Conservation (phyloP, 176 grass and related monocot species). For the Panicum miliaceum region DNA sequence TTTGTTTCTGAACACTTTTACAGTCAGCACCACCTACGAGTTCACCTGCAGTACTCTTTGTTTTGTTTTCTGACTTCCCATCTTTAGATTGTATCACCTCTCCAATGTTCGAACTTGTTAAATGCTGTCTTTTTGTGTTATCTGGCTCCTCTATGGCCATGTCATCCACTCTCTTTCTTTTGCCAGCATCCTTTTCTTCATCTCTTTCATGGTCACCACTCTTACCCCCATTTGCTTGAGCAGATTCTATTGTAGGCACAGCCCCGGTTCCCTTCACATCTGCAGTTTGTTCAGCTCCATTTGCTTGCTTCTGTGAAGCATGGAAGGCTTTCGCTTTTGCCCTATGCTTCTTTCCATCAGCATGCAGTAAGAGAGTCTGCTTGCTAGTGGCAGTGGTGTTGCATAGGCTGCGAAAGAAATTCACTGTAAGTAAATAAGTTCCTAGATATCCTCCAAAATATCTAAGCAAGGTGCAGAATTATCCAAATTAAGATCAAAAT, state of each 20-base stretch:
- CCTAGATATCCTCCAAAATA: background rate
- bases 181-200: slow-evolving; percentile 41
- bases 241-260: slow-evolving; percentile 33
- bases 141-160: slow-evolving; percentile 35
- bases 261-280: slow-evolving; percentile 41
- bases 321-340: slow-evolving; percentile 94
- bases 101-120: background rate
- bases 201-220: slow-evolving; percentile 18
- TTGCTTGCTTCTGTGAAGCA: slow-evolving; percentile 67
- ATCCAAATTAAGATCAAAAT: background rate
- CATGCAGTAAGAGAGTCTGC: slow-evolving; percentile 81
- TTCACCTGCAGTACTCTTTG: slow-evolving; percentile 42
- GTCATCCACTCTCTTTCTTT: slow-evolving; percentile 75
- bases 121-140: slow-evolving; percentile 40
- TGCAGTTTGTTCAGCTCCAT: slow-evolving; percentile 49
- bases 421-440: slow-evolving; percentile 7
- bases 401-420: slow-evolving; percentile 75
- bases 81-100: slow-evolving; percentile 60
- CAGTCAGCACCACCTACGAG: slow-evolving; percentile 12
- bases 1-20: slow-evolving; percentile 50
- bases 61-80: slow-evolving; percentile 39
- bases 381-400: slow-evolving; percentile 89
- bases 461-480: background rate
- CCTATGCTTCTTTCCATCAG: slow-evolving; percentile 96
- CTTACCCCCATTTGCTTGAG: slow-evolving; percentile 46